Base-by-base conservation (phyloP, 1,139 yeast species). In the Magnusiomyces tetraspermus region DNA sequence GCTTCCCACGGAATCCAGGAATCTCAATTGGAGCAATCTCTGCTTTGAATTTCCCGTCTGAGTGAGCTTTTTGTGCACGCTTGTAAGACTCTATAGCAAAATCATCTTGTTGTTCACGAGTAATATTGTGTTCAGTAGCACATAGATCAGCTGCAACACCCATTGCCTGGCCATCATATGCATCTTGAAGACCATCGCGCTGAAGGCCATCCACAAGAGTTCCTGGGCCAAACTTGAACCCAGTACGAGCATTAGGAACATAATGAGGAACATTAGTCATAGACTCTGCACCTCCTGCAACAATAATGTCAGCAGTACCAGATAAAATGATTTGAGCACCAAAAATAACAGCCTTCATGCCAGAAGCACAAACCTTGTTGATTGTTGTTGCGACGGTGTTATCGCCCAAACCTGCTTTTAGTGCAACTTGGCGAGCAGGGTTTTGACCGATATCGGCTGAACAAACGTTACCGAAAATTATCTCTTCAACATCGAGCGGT, bases 321-420 rank as follows among this genome's bases (percentile, higher is more conserved):
- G 95, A 79, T 66, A 85, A 72, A 64, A 92, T 90, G 57, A 92
- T 74, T 73, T 90, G 97, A 48, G 97, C 92, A 58, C 89, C 97
- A 59, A 85, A 72, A 63, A 90, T 88, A 63, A 87, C 80, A 43
- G 96, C 82, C 75, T 92, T 92, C 82, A 90, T 77, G 61, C 97
- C 97, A 21, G 96, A 85, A 46, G 98, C 97, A 76, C 98, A 92
- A 54, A 92, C 97, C 75, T 92, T 92, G 79, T 92, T 92, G 61
- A 92, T 79, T 52, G 97, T 85, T 54, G 96, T 80, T 55, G 96
- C 95, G 50, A 88, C 84, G 52, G 87, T 80, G 57, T 79, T 73
- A 59, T 83, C 80, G 49, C 88, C 78, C 52, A 92, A 76, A 23
- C 97, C 97, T 24, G 97, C 86, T 67, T 83, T 85, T 60, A 90